Evolutionary conservation across 495 filamentous ascomycete species (phyloP).

Genomic region (Jackrogersella minutella): DNA sequence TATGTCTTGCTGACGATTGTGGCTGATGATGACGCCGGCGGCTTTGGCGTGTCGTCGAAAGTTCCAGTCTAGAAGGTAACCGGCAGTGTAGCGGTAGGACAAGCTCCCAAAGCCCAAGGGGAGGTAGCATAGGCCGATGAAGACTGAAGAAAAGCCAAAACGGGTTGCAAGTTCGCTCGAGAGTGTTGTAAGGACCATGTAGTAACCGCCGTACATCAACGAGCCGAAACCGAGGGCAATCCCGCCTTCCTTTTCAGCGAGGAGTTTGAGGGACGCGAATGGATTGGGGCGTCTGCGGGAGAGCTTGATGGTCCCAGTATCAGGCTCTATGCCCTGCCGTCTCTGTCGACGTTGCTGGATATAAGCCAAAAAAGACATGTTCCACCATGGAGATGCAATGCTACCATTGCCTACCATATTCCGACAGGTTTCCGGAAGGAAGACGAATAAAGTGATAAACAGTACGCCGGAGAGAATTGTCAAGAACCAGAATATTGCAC

Average conservation of each 20-base stretch:
- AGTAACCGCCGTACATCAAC: constrained; percentile 47
- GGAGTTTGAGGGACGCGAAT: constrained; percentile 46
- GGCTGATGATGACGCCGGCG: constrained; percentile 44
- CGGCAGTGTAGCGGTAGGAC: constrained; percentile 46
- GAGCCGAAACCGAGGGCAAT: constrained; percentile 52
- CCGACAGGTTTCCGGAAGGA: constrained; percentile 56
- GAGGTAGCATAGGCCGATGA: constrained; percentile 59
- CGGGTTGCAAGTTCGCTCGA: constrained; percentile 44
- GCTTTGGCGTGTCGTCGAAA: constrained; percentile 49
- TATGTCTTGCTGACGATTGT: constrained; percentile 56
- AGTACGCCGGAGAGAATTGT: constrained; percentile 53
- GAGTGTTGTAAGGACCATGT: constrained; percentile 44
- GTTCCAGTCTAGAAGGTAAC: constrained; percentile 54
- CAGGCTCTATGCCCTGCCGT: constrained; percentile 1
- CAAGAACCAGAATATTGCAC: constrained; percentile 69
- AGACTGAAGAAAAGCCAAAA: constrained; percentile 53
- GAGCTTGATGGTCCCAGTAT: constrained; percentile 3
- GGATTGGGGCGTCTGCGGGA: constrained; percentile 26
- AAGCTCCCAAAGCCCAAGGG: constrained; percentile 54
- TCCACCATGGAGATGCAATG: constrained; percentile 50
- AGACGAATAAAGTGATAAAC: constrained; percentile 39
- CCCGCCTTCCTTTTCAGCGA: constrained; percentile 53
- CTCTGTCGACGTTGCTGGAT: constrained; percentile 18
- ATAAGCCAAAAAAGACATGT: constrained; percentile 45
- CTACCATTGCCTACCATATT: constrained; percentile 60